phyloP scores from a whole-genome alignment of 1,139 yeast species.

The Candida pseudoviswanathii region DNA sequence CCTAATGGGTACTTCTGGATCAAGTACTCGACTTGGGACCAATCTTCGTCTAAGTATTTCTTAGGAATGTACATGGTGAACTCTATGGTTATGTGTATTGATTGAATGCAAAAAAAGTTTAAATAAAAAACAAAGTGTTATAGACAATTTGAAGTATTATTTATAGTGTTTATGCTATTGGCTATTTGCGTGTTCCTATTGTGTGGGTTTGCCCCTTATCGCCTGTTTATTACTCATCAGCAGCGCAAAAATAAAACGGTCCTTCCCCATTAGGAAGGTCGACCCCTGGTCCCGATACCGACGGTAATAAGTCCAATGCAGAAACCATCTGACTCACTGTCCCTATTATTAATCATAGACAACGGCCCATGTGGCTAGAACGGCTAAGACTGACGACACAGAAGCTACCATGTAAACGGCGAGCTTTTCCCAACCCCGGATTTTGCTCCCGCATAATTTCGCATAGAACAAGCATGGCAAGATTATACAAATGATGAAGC shows the following conservation, averaged over 20 bases:
- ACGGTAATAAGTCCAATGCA: not conserved
- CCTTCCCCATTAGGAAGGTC: too few species aligned
- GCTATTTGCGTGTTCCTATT: too few species aligned
- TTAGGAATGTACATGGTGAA: slow-evolving; percentile 32
- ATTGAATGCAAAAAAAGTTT: not conserved
- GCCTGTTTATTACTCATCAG: too few species aligned
- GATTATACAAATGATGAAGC: slow-evolving; percentile 57
- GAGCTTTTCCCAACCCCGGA: slow-evolving; percentile 25
- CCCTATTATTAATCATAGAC: slow-evolving; percentile 21
- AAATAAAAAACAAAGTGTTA: not conserved
- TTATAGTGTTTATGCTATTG: too few species aligned
- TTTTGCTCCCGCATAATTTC: slow-evolving; percentile 33
- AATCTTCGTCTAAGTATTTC: slow-evolving; percentile 32
- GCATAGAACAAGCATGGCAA: slow-evolving; percentile 58
- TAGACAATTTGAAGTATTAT: too few species aligned
- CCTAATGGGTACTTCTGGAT: slow-evolving; percentile 55
- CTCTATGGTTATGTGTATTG: not conserved
- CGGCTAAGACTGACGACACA: slow-evolving; percentile 31
- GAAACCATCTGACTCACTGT: too few species aligned
- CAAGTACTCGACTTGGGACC: slow-evolving; percentile 43
- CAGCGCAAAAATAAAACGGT: too few species aligned
- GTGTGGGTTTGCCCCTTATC: too few species aligned
- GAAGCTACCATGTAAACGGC: slow-evolving; percentile 25
- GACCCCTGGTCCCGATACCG: not conserved
- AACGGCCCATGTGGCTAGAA: slow-evolving; percentile 46